phyloP scores from a whole-genome alignment of 1,284 basidiomycete species.

The Hemileia vastatrix region DNA sequence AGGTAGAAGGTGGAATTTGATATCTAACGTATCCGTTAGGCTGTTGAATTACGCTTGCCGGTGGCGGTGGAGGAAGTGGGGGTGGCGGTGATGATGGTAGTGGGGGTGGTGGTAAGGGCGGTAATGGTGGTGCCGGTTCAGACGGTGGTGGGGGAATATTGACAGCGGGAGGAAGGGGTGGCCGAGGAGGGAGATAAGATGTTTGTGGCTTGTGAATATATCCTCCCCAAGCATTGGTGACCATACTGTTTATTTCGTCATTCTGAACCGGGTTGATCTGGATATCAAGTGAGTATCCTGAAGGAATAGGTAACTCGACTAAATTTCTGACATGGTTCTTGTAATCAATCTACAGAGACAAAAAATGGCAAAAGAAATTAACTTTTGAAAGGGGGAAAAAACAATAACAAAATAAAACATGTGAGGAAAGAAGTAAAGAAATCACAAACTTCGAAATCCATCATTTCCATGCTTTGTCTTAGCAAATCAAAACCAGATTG shows the following conservation, averaged over 20 bases:
- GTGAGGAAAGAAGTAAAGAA: neutral
- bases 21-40: no score
- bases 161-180: neutral
- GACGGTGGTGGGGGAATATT: neutral
- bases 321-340: slow-evolving; percentile 17
- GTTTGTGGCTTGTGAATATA: neutral
- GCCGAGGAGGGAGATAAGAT: neutral
- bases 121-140: no score
- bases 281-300: neutral
- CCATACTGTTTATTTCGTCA: neutral
- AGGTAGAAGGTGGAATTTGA: no score
- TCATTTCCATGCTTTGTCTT: slow-evolving; percentile 8
- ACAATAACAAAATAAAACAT: neutral
- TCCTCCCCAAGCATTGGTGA: neutral
- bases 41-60: no score
- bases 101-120: no score
- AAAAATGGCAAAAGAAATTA: neutral
- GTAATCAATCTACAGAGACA: slow-evolving; percentile 14
- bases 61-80: no score
- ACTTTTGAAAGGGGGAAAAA: neutral
- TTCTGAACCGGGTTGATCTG: neutral
- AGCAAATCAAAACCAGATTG: slow-evolving; percentile 11
- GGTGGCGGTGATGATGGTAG: no score
- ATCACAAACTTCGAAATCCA: slow-evolving; percentile 18
- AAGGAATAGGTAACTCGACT: slow-evolving; percentile 3